Conservation (phyloP, 163 green algal genomes). For the Chlamydomonas reinhardtii region DNA sequence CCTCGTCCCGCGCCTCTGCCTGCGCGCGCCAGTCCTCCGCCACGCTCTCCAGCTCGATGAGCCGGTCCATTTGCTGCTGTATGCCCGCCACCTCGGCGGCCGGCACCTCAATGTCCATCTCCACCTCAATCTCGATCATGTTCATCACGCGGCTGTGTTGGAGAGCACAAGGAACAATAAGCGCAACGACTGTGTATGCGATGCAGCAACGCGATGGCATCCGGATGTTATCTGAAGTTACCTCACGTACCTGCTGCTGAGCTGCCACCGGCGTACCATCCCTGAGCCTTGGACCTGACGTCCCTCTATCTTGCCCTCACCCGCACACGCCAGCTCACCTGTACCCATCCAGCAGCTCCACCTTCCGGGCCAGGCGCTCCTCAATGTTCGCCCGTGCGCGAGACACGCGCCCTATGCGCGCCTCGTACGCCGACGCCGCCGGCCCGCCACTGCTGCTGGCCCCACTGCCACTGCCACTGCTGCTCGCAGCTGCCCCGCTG, state of each 20-base stretch:
- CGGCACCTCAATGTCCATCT: slow-evolving; percentile 78
- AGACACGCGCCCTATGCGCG: slow-evolving; percentile 77
- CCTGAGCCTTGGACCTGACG: too few relatives aligned
- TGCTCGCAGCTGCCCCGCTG: not conserved
- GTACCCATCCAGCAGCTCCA: slow-evolving; percentile 89
- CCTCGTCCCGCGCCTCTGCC: slow-evolving; percentile 89
- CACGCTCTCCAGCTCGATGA: slow-evolving; percentile 83
- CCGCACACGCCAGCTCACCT: not conserved
- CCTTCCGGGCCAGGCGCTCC: slow-evolving; percentile 67
- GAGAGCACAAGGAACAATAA: not conserved
- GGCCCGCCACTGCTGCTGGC: not conserved
- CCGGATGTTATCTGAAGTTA: too few relatives aligned
- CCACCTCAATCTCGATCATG: slow-evolving; percentile 94
- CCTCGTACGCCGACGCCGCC: slow-evolving; percentile 62
- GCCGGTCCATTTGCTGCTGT: slow-evolving; percentile 76
- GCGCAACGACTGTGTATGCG: too few relatives aligned
- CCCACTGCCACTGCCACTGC: not conserved
- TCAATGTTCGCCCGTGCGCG: slow-evolving; percentile 73
- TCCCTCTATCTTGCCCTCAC: too few relatives aligned
- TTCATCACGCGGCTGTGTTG: slow-evolving; percentile 74
- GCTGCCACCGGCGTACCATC: too few relatives aligned
- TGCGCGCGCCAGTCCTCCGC: slow-evolving; percentile 83
- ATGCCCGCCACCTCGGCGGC: slow-evolving; percentile 79
- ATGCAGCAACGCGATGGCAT: too few relatives aligned
- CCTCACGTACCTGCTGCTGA: too few relatives aligned